Conservation (phyloP, 768 basidiomycete species). For the Russula compacta region DNA sequence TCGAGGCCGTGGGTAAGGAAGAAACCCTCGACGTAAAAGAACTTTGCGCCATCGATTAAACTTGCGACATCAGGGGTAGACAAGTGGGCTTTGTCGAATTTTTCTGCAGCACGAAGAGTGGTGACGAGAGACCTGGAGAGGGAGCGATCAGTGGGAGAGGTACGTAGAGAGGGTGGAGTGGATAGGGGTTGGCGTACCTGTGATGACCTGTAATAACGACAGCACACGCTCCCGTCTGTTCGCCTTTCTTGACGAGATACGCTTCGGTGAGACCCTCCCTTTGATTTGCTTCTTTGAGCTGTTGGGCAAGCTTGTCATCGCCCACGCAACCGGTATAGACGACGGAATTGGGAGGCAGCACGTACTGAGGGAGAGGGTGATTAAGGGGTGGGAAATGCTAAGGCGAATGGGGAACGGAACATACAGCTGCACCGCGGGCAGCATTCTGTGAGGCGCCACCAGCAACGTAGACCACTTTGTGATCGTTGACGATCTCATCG, state of each 20-base stretch:
- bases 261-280: slow-evolving; percentile 83
- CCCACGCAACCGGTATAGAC: slow-evolving; percentile 95
- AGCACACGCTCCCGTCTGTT: slow-evolving; percentile 93
- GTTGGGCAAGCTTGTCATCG: slow-evolving; percentile 82
- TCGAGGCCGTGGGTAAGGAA: slow-evolving; percentile 84
- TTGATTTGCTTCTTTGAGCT: slow-evolving; percentile 83
- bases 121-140: slow-evolving; percentile 78
- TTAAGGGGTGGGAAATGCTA: background rate
- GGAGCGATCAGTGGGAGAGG: background rate
- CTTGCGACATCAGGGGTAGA: slow-evolving; percentile 64
- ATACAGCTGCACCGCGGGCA: slow-evolving; percentile 89
- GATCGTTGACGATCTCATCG: slow-evolving; percentile 70
- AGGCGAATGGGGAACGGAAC: slow-evolving; percentile 25
- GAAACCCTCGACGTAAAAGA: slow-evolving; percentile 93
- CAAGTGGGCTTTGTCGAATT: slow-evolving; percentile 76
- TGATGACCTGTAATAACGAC: slow-evolving; percentile 91
- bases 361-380: slow-evolving; percentile 48
- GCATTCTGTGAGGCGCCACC: slow-evolving; percentile 97
- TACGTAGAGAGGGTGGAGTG: too few relatives aligned
- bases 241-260: slow-evolving; percentile 80
- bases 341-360: slow-evolving; percentile 79
- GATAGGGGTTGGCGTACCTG: slow-evolving; percentile 43
- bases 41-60: slow-evolving; percentile 69
- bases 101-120: slow-evolving; percentile 82
- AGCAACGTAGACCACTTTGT: slow-evolving; percentile 83